Evolutionary conservation across 768 basidiomycete species (phyloP), one percentile per base, ranked within the genome.

Genomic region (Suillus occidentalis): DNA sequence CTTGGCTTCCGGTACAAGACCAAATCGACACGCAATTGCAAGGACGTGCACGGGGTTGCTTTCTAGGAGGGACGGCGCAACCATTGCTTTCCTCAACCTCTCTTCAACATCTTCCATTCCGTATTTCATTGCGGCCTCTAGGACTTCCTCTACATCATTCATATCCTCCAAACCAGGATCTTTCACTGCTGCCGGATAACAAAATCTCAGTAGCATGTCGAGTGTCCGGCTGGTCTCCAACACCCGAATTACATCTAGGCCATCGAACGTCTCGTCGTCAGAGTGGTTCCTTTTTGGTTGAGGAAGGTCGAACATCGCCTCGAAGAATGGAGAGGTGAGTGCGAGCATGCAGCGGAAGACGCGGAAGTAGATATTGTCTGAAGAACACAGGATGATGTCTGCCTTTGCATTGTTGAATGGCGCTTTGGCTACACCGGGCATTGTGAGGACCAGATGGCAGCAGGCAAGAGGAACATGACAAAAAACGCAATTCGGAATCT

Each of bases 331-430:
- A 6, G 75, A 77, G 20, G 75, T 62, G 36, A 73, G 60, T 47
- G 64, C 65, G 7, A 78, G 65, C 56, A 74, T 25, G 52, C 77
- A 69, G 34, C 77, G 66, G 45, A 73, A 56, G 43, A 73, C 69
- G 28, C 67, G 58, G 45, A 71, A 72, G 47, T 75, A 66, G 14
- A 75, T 60, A 39, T 69, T 56, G 61, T 87, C 86, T 42, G 82
- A 84, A 10, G 87, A 83, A 62, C 81, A 80, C 47, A 87, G 72
- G 65, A 84, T 78, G 47, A 87, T 74, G 63, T 87, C 84, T 47
- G 83, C 83, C 61, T 79, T 78, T 25, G 75, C 74, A 56, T 80
- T 73, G 61, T 86, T 72, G 72, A 87, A 87, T 1, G 85, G 84
- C 7, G 71, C 49, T 65, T 63, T 34, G 22, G 75, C 75, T 52